These are phyloP conservation scores for Eucalyptus cladocalyx DNA, from an alignment of 345 rosid genomes.

Conservation along the genomic window DNA sequence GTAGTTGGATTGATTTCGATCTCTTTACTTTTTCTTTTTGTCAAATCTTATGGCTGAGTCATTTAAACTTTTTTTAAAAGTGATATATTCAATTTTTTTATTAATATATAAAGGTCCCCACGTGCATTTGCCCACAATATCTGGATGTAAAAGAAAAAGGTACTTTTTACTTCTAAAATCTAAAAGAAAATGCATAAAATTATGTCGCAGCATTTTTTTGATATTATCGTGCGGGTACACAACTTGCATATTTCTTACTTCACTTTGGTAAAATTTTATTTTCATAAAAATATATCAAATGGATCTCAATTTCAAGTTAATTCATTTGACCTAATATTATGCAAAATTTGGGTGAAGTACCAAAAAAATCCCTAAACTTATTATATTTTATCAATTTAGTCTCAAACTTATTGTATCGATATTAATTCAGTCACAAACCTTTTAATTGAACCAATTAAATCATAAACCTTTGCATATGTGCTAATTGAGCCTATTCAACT, in stretches of 20 bases:
- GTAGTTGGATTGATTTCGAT: not conserved
- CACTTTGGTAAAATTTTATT: not conserved
- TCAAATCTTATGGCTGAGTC: not conserved
- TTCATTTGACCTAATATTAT: not conserved
- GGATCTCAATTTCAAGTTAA: not conserved
- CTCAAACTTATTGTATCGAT: rapidly evolving
- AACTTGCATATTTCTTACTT: not conserved
- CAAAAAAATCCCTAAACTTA: too few species aligned
- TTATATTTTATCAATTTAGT: too few species aligned
- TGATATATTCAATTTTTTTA: not conserved
- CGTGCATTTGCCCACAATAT: not conserved
- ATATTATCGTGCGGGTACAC: not conserved
- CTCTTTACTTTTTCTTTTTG: not conserved
- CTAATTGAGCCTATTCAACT: too few species aligned
- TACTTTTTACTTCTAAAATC: not conserved
- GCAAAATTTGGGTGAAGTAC: not conserved
- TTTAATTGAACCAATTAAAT: too few species aligned
- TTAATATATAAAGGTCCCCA: not conserved
- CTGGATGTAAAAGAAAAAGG: not conserved
- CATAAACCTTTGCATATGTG: too few species aligned
- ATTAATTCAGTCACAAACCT: rapidly evolving
- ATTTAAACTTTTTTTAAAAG: not conserved
- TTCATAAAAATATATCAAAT: not conserved
- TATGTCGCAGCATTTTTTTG: not conserved
- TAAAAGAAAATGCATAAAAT: not conserved